Percentiles rank a stretch among this genome's conserved stretches.
phyloP scores from a whole-genome alignment of 768 basidiomycete species.

The Collybia sp. region DNA sequence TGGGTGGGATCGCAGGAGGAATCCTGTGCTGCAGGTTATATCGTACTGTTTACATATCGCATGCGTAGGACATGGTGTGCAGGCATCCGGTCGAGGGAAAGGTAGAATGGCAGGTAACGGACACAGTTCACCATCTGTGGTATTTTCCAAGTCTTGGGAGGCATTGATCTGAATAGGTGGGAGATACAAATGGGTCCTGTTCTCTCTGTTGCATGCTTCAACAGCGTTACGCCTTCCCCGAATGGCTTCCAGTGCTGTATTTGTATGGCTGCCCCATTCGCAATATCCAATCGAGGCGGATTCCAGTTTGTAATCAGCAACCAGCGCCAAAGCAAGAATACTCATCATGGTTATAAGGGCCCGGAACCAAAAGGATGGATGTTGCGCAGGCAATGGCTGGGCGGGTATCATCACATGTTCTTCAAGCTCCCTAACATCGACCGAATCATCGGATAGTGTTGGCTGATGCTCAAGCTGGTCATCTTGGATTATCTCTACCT shows the following conservation, averaged over 20 bases:
- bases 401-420: no score
- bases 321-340: conserved; percentile 32
- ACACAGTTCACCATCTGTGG: conserved; percentile 36
- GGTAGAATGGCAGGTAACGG: conserved; percentile 52
- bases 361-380: no score
- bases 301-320: conserved; percentile 53
- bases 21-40: conserved; percentile 66
- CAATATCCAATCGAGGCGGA: conserved; percentile 77
- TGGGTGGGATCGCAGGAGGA: conserved; percentile 59
- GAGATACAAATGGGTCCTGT: conserved; percentile 40
- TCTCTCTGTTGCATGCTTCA: conserved; percentile 52
- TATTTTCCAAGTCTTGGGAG: conserved; percentile 15
- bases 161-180: conserved; percentile 7
- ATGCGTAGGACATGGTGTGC: conserved; percentile 71
- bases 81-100: conserved; percentile 53
- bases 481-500: no score
- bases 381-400: no score
- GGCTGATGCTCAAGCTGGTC: no score
- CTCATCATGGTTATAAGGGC: conserved; percentile 32
- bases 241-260: conserved; percentile 45
- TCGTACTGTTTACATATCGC: conserved; percentile 53
- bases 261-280: conserved; percentile 58
- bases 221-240: conserved; percentile 40
- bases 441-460: conserved; percentile 4
- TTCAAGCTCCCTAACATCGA: conserved; percentile 5